Evolutionary conservation across 768 basidiomycete genomes (phyloP), one percentile per base, ranked within the genome.

Genomic region (Boletus pseudopeckii): DNA sequence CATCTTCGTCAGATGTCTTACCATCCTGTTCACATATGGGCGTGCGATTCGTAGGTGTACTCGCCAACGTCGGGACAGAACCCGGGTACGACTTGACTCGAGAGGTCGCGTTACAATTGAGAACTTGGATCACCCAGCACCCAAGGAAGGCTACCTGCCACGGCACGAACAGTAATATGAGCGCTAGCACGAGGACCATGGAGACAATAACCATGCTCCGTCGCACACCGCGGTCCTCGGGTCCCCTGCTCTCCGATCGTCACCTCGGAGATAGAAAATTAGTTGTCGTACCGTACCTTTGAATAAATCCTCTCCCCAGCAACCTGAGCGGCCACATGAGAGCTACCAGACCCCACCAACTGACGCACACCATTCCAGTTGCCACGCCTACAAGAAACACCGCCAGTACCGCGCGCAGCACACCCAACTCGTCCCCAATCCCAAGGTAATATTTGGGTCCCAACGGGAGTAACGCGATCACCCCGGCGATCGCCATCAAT

Each of bases 71-170:
- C 28, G 71, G 63, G 6, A 51, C 57, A 45, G 65, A 61, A 18
- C 67, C 65, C 17, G 59, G 62, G 26, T 57, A 59, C 7, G 42
- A 26, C 32, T 57, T 58, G 32, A 50, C 38, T 46, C 60, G 53
- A 39, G 41, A 39, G 34, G 58, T 48, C 36, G 67, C 72, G 17
- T 78, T 78, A 59, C 87, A 90, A 36, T 82, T 85, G 61, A 81
- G 74, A 42, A 91, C 72, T 55, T 92, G 91, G 47, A 88, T 82
- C n/a, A 85, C 55, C 84, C 90, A 91, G 59, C 85, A 85, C 18
- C 90, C 85, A 22, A 96, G 77, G 70, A 88, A 94, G 5, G 88
- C 92, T 10, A 95, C 88, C 70, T 97, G 94, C 83, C 91, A 92
- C 0, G 94, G 94, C n/a, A 95, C 75, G 48, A 93, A 72, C 37